These are phyloP conservation scores for Paraglomus occultum DNA, from an alignment of 192 early-diverging fungal genomes.

Conservation along the genomic window DNA sequence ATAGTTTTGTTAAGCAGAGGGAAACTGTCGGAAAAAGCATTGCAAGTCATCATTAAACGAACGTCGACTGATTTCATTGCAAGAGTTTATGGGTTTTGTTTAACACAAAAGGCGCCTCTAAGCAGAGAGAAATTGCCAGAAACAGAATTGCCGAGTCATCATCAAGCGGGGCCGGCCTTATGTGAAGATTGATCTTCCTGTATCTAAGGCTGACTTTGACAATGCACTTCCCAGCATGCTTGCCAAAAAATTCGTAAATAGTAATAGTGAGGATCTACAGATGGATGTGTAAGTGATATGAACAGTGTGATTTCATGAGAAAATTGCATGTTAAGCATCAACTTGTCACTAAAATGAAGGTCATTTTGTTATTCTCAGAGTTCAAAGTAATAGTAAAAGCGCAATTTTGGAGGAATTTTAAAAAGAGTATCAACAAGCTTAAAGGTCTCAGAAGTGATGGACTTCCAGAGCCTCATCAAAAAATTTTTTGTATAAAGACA, in stretches of 20 bases:
- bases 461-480: conserved; percentile 27
- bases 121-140: no score
- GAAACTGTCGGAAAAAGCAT: no score
- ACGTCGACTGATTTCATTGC: no score
- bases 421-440: conserved; percentile 30
- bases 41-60: no score
- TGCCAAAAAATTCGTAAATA: conserved; percentile 28
- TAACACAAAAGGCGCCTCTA: no score
- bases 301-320: background rate
- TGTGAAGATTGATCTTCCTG: conserved; percentile 25
- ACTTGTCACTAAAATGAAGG: conserved; percentile 28
- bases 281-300: conserved; percentile 31
- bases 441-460: conserved; percentile 25
- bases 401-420: conserved; percentile 29
- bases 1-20: no score
- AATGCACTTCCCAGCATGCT: conserved; percentile 30
- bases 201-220: conserved; percentile 28
- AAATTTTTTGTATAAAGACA: conserved; percentile 27
- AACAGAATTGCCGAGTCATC: no score
- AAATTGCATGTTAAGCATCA: conserved; percentile 28
- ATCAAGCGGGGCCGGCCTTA: no score
- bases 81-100: no score
- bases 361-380: conserved; percentile 19
- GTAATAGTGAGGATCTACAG: conserved; percentile 17
- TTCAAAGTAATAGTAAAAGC: conserved; percentile 23